Evolutionary conservation across 1,284 basidiomycete species (phyloP), one percentile per base, ranked within the genome.

Genomic region (Neotropicomus parvogracilis): DNA sequence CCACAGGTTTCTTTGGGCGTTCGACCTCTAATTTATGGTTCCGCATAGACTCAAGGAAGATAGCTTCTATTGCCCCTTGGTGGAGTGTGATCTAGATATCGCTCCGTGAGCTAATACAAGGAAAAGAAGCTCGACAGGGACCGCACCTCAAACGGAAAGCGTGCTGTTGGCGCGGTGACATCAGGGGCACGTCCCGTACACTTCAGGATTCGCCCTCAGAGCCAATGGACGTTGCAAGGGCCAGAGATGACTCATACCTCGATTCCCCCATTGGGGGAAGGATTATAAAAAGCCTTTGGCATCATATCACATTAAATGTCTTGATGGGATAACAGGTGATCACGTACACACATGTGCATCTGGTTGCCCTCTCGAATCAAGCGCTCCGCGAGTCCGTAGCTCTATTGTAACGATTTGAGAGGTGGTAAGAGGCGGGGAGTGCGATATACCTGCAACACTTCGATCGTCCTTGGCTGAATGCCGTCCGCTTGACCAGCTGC

Each of bases 31-130:
- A 52, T 6, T 78, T 79, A 54, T 73, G 64, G 16, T 56, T 46
- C 11, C 54, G 67, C 75, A 87, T 77, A 0, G 81, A 79, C 56
- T 87, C 82, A 29, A 85, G 57, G 58, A 90, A 84, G 17, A 88
- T 78, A 1, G 72, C 66, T 63, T 89, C 86, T 35, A 89, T 88
- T 4, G 77, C 79, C 3, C 85, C 86, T 70, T 90, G 87, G 54
- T 88, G 82, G 16, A 88, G 69, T 0, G 85, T 88, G 8, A 79
- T 69, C 80, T 87, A 49, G 14, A 17, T 1, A 8, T 2, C 11
- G 20, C 4, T 34, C 5, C n/a, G 31, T 9, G 19, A 38, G 24
- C 36, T 6, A 47, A 37, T 10, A n/a, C 26, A 17, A n/a, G 12
- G 9, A 33, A 36, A 26, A 40, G 21, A 50, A 17, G 6, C 13